Base-by-base conservation (phyloP, 225 moss, liverwort and hornwort species). In the Takakia lepidozioides region DNA sequence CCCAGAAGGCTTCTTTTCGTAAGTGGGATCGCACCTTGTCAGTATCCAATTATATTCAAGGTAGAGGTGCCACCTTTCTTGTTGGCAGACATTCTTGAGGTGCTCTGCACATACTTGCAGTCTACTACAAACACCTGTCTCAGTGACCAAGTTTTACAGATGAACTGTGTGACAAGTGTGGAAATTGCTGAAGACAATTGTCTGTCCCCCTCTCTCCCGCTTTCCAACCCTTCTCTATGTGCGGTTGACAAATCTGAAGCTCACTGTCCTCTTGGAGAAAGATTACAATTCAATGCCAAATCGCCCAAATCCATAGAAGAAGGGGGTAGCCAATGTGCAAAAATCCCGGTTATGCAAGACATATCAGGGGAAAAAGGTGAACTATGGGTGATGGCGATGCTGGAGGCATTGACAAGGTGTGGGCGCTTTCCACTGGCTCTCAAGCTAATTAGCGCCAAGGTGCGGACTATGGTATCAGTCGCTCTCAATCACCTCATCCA, bases 31-130 rank as follows among this genome's bases (percentile, higher is more conserved):
- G 48, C 67, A 1, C 76, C 78, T 15, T 28, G 25, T 3, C 48
- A 64, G 4, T 70, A 69, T 0, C 58, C 68, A 8, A 15, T 40
- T 14, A 75, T 79, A 9, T 92, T 92, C 50, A 87, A 70, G 54
- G 73, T 82, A 6, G 87, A 87, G 34, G 44, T 92, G 6, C 87
- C 87, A 36, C 81, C 92, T 1, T 75, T 51, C 29, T 7, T 92
- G 20, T 8, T 92, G 30, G 70, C 46, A 17, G 80, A 87, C 24
- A 68, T 82, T 19, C 19, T 87, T 27, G 60, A 60, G 19, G 72
- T 65, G 2, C 10, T 83, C 3, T 58, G 68, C 50, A 65, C 59
- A 3, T 75, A 49, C 42, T 63, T 72, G 43, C 58, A 37, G 28
- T n/a, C n/a, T n/a, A n/a, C n/a, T n/a, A n/a, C n/a, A n/a, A n/a